Evolutionary conservation across 2,329 filamentous ascomycete genomes (phyloP), one percentile per base, ranked within the genome.

Genomic region (Ophiocordyceps camponoti-leonardi): DNA sequence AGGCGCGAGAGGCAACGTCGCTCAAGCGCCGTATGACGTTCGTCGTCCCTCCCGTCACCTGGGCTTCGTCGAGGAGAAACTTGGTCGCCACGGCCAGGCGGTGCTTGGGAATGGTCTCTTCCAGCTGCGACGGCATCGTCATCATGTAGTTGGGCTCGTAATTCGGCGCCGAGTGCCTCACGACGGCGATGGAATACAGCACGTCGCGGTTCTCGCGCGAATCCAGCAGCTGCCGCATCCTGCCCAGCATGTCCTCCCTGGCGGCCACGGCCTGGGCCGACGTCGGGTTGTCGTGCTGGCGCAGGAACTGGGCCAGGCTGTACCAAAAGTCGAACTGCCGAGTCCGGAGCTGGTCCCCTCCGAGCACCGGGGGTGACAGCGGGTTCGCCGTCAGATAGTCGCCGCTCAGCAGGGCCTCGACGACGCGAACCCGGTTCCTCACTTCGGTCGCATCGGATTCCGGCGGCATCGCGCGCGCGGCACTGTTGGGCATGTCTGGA

Each of bases 181-280:
- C 79, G 46, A 94, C 77, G 10, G 84, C 85, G 51, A 94, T 81
- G 0, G 85, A 92, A 63, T 94, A 94, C 47, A 95, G 75, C 18
- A 94, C 81, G 58, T 95, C 87, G 45, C 88, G 79, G 55, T 90
- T 92, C 64, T 95, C 88, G 22, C 81, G 75, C 43, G 82, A 82
- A 52, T 86, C 83, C 13, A 94, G 71, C 20, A 90, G 69, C 46
- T 72, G 72, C 30, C 86, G 79, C 60, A 86, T 75, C 44, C 72
- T 71, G 5, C 62, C 62, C 28, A 94, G 66, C 1, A 77, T 73
- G 23, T 78, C 72, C 45, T 87, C 81, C 33, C 86, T 75, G 45
- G 68, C 53, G 71, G 76, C 47, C 64, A 66, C 47, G 55, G 58
- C 51, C 26, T 51, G 48, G 2, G 56, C 56, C 6, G 72, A 65